Evolutionary conservation across 768 basidiomycete genomes (phyloP), one percentile per base, ranked within the genome.

Genomic region (Leccinum disarticulatum): DNA sequence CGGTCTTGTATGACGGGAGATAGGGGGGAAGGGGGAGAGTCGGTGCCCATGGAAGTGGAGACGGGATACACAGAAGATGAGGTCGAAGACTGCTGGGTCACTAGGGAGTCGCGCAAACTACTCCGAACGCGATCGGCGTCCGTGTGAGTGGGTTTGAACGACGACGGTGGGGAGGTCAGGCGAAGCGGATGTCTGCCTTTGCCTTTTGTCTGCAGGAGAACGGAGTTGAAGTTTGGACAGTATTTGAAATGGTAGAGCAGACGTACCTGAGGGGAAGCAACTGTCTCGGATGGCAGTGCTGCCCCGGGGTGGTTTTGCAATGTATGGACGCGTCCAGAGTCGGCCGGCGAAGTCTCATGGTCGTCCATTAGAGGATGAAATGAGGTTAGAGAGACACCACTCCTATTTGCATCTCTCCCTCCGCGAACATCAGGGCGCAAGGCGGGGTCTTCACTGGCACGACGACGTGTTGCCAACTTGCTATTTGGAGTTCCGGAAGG

Each of bases 41-140:
- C 86, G 38, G 87, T 82, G 17, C 78, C 81, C 47, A 84, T 85
- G 7, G 86, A 85, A 6, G 87, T 86, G 46, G 89, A 90, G 51
- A 83, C 78, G 55, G 91, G 90, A 68, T 92, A 93, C 22, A 90
- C 74, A 15, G 91, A 92, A 5, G 90, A 90, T 15, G 88, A 86
- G n/a, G 81, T 80, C 10, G 79, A 81, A 3, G 90, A 90, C 59
- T 84, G 77, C 50, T 86, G 83, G 3, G 88, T 88, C 35, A 84
- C 76, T 8, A 81, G 53, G 27, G 83, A 85, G 65, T 80, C 79
- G 55, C 81, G 77, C 52, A 87, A 68, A 15, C 82, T 86, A 70
- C 86, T 85, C 59, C 85, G 82, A 33, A 74, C 72, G 62, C 81
- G 60, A 64, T 75, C 73, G 25, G 56, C 59, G 33, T 73, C 73